A percentile compares a stretch with the other conserved stretches of the same genome.
phyloP scores from a whole-genome alignment of 306 rosid species.

The Medicago truncatula region MtrunA17r5.0-ANR NC_053046.1:4541001-4541500 shows the following conservation, averaged over 20 bases:
- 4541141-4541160: slow-evolving; percentile 93
- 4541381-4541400: not conserved
- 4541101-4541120: slow-evolving; percentile 84
- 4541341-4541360: slow-evolving; percentile 5
- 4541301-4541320: slow-evolving; percentile 18
- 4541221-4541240: slow-evolving; percentile 96
- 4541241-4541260: slow-evolving; percentile 96
- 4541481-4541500: slow-evolving; percentile 84
- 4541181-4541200: slow-evolving; percentile 83
- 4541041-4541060: slow-evolving; percentile 66
- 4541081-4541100: slow-evolving; percentile 84
- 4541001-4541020: slow-evolving; percentile 56
- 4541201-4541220: slow-evolving; percentile 87
- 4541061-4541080: slow-evolving; percentile 82
- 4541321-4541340: slow-evolving; percentile 12
- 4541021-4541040: slow-evolving; percentile 51
- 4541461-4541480: slow-evolving; percentile 78
- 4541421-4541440: slow-evolving; percentile 22
- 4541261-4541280: slow-evolving; percentile 44
- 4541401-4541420: not conserved
- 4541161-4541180: slow-evolving; percentile 85
- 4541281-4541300: not conserved
- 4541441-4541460: slow-evolving; percentile 98
- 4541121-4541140: slow-evolving; percentile 58
- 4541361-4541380: slow-evolving; percentile 11